A percentile compares a stretch with the other conserved stretches of the same genome.
phyloP scores from a whole-genome alignment of 2,329 filamentous ascomycete genomes.

The Hymenoscyphus fructigenus region DNA sequence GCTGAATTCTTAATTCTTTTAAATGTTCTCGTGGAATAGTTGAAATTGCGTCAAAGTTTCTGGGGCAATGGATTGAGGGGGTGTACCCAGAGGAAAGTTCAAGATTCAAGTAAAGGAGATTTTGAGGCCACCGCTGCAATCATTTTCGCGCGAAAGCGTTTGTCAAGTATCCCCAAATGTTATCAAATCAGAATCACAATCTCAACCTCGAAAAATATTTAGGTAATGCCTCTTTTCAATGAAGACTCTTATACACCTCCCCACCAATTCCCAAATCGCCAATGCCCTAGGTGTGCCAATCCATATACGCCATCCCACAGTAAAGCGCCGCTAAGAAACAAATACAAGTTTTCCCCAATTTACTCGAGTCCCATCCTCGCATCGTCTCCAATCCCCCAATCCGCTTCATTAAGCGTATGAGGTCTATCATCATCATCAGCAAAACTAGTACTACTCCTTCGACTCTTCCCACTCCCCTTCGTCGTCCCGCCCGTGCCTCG shows the following conservation, averaged over 20 bases:
- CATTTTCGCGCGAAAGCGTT: too few species aligned
- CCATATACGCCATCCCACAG: background rate
- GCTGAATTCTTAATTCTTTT: too few species aligned
- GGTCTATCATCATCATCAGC: conserved; percentile 45
- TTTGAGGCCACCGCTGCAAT: too few species aligned
- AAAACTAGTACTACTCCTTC: conserved; percentile 23
- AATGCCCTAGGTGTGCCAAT: background rate
- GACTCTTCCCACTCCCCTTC: conserved; percentile 19
- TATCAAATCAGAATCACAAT: too few species aligned
- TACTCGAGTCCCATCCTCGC: conserved; percentile 79
- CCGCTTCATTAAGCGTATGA: conserved; percentile 54
- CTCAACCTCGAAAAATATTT: too few species aligned
- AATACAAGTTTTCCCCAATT: background rate
- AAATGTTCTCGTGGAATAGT: too few species aligned
- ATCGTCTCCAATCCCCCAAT: conserved; percentile 83
- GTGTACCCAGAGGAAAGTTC: too few species aligned
- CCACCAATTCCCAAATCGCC: background rate
- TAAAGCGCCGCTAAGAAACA: background rate
- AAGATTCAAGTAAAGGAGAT: too few species aligned
- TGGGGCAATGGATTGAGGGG: too few species aligned
- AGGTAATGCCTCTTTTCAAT: background rate
- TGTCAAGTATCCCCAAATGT: too few species aligned
- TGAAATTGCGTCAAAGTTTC: too few species aligned
- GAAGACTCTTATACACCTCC: background rate
- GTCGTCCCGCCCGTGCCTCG: conserved; percentile 21